Evolutionary conservation across 2,329 filamentous ascomycete genomes (phyloP), one percentile per base, ranked within the genome.

Genomic region (Pestalotiopsis sp.): DNA sequence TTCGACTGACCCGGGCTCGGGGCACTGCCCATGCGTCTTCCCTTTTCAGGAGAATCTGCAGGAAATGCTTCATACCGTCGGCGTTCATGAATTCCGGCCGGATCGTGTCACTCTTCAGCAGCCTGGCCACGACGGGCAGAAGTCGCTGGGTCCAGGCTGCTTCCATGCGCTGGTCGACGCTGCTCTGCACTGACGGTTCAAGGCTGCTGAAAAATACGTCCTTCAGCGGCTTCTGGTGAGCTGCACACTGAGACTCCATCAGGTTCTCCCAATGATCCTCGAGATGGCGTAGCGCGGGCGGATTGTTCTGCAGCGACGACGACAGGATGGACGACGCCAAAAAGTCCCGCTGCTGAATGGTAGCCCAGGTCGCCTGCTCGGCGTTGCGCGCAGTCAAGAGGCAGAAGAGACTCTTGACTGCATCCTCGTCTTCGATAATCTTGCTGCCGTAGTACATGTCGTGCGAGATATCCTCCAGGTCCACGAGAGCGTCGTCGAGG

Each of bases 401-500:
- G 74, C 89, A 90, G 69, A 91, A 79, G 2, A 92, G 83, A n/a
- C 83, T 79, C 70, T 83, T 83, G 66, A 90, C 72, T 1, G 85
- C 85, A 2, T 84, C 83, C 2, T 81, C 74, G 71, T 90, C 86
- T 75, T 89, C 86, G 25, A 85, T 83, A 69, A 92, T 85, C 76
- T 90, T 87, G 20, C 90, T 81, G 11, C 90, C 90, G 77, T 91
- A 92, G 80, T 91, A 92, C 71, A 92, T 88, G 77, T 92, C 90
- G 77, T 92, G 90, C 0, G 90, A 86, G 36, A 91, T 80, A 6
- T 92, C 90, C 70, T 87, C 83, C n/a, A 92, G 83, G 41, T 83
- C 83, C 41, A 87, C 84, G 7, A 92, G 82, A 0, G 87, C 86
- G 12, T 80, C 80, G 56, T 86, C 84, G 14, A 89, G 80, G 3